Conservation (phyloP, 2,329 filamentous ascomycete species). For the Pyrenophora tritici-repentis region DNA sequence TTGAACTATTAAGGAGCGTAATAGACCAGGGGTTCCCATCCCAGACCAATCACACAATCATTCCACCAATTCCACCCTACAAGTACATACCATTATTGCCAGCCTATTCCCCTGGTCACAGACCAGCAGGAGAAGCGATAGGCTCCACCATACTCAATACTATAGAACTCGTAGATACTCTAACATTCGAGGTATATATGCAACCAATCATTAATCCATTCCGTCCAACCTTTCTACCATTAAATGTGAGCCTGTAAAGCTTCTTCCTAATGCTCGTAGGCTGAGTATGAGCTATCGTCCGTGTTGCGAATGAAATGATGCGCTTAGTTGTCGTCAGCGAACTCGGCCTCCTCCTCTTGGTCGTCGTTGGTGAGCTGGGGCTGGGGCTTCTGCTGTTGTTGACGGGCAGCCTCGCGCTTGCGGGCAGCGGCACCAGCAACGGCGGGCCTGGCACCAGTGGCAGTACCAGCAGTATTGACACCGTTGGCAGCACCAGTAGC, state of each 20-base stretch:
- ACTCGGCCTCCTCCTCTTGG: slow-evolving; percentile 43
- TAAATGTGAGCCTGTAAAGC: background rate
- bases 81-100: background rate
- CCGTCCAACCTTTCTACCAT: too few species aligned
- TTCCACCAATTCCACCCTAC: slow-evolving; percentile 1
- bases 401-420: slow-evolving; percentile 25
- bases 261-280: background rate
- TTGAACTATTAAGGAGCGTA: slow-evolving; percentile 24
- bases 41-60: slow-evolving; percentile 19
- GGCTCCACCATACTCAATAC: too few species aligned
- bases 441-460: background rate
- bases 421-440: slow-evolving; percentile 18
- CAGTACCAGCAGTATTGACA: slow-evolving; percentile 1
- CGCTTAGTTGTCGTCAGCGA: slow-evolving; percentile 22
- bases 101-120: slow-evolving; percentile 7
- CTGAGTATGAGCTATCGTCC: background rate
- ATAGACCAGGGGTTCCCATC: slow-evolving; percentile 29
- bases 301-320: background rate
- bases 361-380: slow-evolving; percentile 40
- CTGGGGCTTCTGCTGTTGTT: slow-evolving; percentile 9
- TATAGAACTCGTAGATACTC: background rate
- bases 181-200: too few species aligned
- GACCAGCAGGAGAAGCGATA: slow-evolving; percentile 4
- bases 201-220: too few species aligned
- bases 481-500: background rate